A percentile compares a stretch with the other conserved stretches of the same genome.
These are phyloP conservation scores for Trichoderma reesei DNA, from an alignment of 495 filamentous ascomycete genomes.

Conservation along the genomic window DNA sequence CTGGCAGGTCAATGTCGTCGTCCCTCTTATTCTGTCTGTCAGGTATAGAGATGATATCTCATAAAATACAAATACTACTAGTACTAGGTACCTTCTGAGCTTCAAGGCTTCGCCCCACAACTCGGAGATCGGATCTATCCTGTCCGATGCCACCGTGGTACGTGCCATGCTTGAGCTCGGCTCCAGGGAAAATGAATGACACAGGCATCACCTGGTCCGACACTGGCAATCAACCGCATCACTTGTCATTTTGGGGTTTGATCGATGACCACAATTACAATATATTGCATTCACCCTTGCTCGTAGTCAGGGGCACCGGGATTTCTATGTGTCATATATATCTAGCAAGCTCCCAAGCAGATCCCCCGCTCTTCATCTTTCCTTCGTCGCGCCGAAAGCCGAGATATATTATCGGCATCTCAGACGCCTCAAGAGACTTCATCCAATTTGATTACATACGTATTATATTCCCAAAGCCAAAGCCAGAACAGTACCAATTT, in stretches of 20 bases:
- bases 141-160: not conserved
- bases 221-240: too few species aligned
- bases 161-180: not conserved
- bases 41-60: not conserved
- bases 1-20: too few species aligned
- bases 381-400: not conserved
- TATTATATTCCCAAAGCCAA: not conserved
- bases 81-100: not conserved
- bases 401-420: not conserved
- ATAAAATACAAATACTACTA: not conserved
- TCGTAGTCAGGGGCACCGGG: too few species aligned
- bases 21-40: too few species aligned
- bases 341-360: not conserved
- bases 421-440: not conserved
- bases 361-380: not conserved
- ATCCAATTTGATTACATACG: not conserved
- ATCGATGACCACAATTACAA: too few species aligned
- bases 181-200: not conserved
- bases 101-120: not conserved
- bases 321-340: too few species aligned
- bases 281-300: too few species aligned
- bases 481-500: not conserved
- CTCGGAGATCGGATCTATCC: not conserved
- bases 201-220: too few species aligned
- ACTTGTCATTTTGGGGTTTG: too few species aligned